A percentile compares a stretch with the other conserved stretches of the same genome.
Evolutionary conservation across 1,284 basidiomycete species (phyloP).

Genomic region (Tilletia setariae): DNA sequence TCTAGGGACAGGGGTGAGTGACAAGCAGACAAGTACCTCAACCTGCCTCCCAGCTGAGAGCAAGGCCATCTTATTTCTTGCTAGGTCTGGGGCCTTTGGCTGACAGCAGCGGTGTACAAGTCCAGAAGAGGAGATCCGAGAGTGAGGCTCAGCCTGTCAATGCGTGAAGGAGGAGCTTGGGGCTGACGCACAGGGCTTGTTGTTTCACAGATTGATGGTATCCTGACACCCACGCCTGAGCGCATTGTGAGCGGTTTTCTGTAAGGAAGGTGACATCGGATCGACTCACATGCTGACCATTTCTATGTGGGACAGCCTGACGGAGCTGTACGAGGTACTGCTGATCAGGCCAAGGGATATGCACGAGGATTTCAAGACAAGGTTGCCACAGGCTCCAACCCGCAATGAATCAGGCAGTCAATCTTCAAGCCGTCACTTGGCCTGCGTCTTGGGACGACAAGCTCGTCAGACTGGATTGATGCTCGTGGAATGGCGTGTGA

Average conservation of each 20-base stretch:
- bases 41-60: neutral
- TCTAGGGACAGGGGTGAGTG: constrained; percentile 43
- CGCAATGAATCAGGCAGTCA: neutral
- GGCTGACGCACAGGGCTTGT: neutral
- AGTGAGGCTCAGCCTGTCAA: constrained; percentile 23
- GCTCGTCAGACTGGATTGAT: no score
- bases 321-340: constrained; percentile 6
- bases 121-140: constrained; percentile 39
- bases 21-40: neutral
- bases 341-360: constrained; percentile 6
- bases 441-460: no score
- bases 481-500: no score
- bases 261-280: no score
- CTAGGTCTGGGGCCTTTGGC: constrained; percentile 48
- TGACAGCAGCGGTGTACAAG: constrained; percentile 49
- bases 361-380: neutral
- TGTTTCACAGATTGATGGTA: neutral
- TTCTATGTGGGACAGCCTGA: neutral
- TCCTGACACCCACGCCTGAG: constrained; percentile 15
- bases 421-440: neutral
- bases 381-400: constrained; percentile 3
- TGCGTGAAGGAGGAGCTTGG: neutral
- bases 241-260: neutral
- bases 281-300: neutral
- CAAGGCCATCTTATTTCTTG: neutral